A percentile compares a stretch with the other conserved stretches of the same genome.
These are phyloP conservation scores for Cephaloascus albidus DNA, from an alignment of 805 yeast species.

Conservation along the genomic window DNA sequence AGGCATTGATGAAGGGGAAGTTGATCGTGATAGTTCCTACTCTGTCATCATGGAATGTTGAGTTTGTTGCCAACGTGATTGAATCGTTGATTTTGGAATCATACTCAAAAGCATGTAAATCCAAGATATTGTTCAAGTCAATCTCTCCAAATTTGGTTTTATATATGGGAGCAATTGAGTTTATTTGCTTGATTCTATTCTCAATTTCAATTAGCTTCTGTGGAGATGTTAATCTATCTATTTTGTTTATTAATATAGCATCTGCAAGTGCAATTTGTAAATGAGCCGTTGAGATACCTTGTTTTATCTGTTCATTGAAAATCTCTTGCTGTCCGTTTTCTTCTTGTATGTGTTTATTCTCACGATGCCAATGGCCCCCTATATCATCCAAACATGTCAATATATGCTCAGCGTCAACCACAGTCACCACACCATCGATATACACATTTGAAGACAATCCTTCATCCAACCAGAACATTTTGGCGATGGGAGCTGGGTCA, in stretches of 20 bases:
- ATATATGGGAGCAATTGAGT: conserved; percentile 57
- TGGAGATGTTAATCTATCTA: conserved; percentile 37
- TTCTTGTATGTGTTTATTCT: conserved; percentile 18
- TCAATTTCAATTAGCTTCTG: conserved; percentile 8
- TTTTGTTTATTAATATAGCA: conserved; percentile 67
- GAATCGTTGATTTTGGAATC: conserved; percentile 8
- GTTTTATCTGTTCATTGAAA: conserved; percentile 23
- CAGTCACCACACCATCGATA: conserved; percentile 88
- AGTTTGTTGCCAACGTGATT: conserved; percentile 5
- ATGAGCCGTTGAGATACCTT: conserved; percentile 70
- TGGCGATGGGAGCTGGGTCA: conserved; percentile 95
- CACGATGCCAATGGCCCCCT: conserved; percentile 62
- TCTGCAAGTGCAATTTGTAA: conserved; percentile 90
- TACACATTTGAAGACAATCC: conserved; percentile 77
- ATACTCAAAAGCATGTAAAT: conserved; percentile 64
- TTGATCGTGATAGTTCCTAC: conserved; percentile 25
- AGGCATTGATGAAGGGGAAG: conserved; percentile 35
- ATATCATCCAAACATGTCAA: conserved; percentile 56
- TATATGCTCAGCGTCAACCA: conserved; percentile 69
- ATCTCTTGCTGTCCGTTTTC: conserved; percentile 15
- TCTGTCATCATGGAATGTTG: conserved; percentile 27
- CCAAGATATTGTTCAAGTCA: conserved; percentile 55
- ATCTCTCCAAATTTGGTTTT: conserved; percentile 71
- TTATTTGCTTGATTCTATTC: conserved; percentile 42
- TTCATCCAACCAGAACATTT: conserved; percentile 96